phyloP scores from a whole-genome alignment of 768 basidiomycete species.

The Leccinum aurantiacum region DNA sequence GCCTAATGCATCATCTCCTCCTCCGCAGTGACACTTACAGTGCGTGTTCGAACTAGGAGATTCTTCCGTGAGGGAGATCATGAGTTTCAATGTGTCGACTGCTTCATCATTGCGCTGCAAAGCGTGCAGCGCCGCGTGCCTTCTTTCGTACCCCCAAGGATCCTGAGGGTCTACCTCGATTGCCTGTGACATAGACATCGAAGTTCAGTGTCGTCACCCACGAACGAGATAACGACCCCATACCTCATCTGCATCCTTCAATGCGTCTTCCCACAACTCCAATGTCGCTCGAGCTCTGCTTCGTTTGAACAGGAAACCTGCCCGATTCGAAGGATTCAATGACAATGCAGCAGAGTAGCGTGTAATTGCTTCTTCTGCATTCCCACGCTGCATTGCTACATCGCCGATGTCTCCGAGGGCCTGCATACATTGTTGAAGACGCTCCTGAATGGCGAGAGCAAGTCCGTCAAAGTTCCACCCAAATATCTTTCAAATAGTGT shows the following conservation, averaged over 20 bases:
- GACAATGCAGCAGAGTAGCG: slow-evolving; percentile 7
- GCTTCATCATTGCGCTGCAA: slow-evolving; percentile 5
- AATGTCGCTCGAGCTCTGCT: neutral
- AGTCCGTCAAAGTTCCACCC: slow-evolving; percentile 19
- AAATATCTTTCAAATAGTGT: slow-evolving; percentile 3
- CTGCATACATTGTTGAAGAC: neutral
- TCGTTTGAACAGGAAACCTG: slow-evolving; percentile 6
- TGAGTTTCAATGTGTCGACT: neutral
- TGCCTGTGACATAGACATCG: neutral
- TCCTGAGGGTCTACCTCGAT: neutral
- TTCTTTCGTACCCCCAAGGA: slow-evolving; percentile 5
- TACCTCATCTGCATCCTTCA: slow-evolving; percentile 17
- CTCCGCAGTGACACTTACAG: slow-evolving; percentile 11
- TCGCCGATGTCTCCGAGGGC: neutral
- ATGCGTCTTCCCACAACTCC: slow-evolving; percentile 8
- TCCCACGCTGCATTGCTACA: neutral
- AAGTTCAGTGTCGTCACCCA: neutral
- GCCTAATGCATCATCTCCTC: slow-evolving; percentile 5
- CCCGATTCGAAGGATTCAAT: neutral
- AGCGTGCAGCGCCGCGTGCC: slow-evolving; percentile 2
- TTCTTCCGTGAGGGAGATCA: slow-evolving; percentile 1
- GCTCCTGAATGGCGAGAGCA: neutral
- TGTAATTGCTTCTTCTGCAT: slow-evolving; percentile 3
- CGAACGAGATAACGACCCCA: neutral
- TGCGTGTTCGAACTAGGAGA: neutral